Evolutionary conservation across 2,329 filamentous ascomycete genomes (phyloP).

Genomic region (Westerdykella aurantiaca): DNA sequence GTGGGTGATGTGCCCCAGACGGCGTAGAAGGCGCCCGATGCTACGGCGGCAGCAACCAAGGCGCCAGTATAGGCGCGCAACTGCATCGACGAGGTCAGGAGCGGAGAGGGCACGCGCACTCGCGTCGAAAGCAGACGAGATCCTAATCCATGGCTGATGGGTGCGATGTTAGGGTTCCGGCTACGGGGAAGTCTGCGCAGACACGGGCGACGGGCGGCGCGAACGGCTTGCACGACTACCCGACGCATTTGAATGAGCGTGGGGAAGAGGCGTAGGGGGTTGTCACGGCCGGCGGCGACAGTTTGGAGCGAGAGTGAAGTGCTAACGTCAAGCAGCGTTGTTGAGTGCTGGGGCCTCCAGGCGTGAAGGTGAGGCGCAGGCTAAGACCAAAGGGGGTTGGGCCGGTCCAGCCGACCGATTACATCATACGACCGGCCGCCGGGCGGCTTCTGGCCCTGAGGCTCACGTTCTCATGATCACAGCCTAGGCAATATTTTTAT

Average conservation of each 20-base stretch:
- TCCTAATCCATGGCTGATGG: slow-evolving; percentile 42
- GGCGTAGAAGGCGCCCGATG: slow-evolving; percentile 71
- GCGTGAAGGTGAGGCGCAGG: too few species aligned
- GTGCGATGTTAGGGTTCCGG: slow-evolving; percentile 33
- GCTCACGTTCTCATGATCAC: too few species aligned
- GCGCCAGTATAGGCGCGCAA: slow-evolving; percentile 62
- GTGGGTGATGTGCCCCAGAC: slow-evolving; percentile 47
- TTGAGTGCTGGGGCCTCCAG: neutral
- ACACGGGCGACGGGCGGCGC: slow-evolving; percentile 61
- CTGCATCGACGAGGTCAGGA: slow-evolving; percentile 68
- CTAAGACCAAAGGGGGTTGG: too few species aligned
- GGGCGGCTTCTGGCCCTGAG: too few species aligned
- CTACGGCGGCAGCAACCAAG: slow-evolving; percentile 61
- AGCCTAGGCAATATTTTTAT: too few species aligned
- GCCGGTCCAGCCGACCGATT: too few species aligned
- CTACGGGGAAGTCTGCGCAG: slow-evolving; percentile 55
- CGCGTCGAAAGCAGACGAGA: slow-evolving; percentile 43
- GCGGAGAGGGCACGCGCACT: slow-evolving; percentile 37
- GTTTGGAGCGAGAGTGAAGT: slow-evolving; percentile 3
- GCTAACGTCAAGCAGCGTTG: neutral
- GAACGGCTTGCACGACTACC: slow-evolving; percentile 61
- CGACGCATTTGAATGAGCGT: slow-evolving; percentile 60
- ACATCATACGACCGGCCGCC: too few species aligned
- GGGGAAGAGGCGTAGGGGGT: slow-evolving; percentile 7
- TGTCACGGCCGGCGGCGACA: slow-evolving; percentile 3